These are phyloP conservation scores for Sporothrix mexicana DNA, from an alignment of 2,329 filamentous ascomycete species.

Conservation along the genomic window DNA sequence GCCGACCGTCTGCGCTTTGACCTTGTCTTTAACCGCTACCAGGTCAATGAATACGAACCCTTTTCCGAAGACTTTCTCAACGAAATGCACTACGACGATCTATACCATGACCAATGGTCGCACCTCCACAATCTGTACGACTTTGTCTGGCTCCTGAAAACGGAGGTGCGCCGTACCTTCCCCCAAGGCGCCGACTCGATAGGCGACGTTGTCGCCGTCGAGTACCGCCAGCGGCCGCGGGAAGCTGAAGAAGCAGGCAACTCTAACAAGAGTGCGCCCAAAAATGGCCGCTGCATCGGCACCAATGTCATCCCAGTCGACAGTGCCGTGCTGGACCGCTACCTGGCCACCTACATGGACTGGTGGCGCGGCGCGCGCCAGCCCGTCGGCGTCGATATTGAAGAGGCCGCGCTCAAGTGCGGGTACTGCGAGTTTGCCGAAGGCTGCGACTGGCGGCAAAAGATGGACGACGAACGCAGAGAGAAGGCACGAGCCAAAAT, in stretches of 20 bases:
- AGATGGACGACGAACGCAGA: slow-evolving; percentile 65
- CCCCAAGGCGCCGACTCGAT: slow-evolving; percentile 56
- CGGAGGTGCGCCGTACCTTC: slow-evolving; percentile 59
- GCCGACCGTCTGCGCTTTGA: slow-evolving; percentile 72
- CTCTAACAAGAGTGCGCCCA: neutral
- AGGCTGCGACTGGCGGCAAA: slow-evolving; percentile 75
- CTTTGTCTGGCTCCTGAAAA: slow-evolving; percentile 53
- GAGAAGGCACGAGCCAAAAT: slow-evolving; percentile 36
- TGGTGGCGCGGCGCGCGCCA: slow-evolving; percentile 84
- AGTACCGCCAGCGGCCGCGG: slow-evolving; percentile 52
- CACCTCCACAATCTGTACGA: slow-evolving; percentile 55
- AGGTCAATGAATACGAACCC: slow-evolving; percentile 64
- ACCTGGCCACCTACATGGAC: slow-evolving; percentile 70
- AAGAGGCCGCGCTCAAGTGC: slow-evolving; percentile 84
- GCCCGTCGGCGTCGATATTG: slow-evolving; percentile 76
- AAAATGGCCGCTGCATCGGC: slow-evolving; percentile 54
- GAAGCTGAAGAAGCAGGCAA: slow-evolving; percentile 43
- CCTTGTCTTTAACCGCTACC: slow-evolving; percentile 72
- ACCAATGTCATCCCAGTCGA: slow-evolving; percentile 70
- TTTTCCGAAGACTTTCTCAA: slow-evolving; percentile 73
- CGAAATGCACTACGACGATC: slow-evolving; percentile 39
- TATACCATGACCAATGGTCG: neutral
- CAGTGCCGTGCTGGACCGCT: slow-evolving; percentile 63
- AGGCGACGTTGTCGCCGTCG: slow-evolving; percentile 58
- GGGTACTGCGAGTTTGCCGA: slow-evolving; percentile 81